Conservation (phyloP, 768 basidiomycete species). For the Phylloporus arenicola region DNA sequence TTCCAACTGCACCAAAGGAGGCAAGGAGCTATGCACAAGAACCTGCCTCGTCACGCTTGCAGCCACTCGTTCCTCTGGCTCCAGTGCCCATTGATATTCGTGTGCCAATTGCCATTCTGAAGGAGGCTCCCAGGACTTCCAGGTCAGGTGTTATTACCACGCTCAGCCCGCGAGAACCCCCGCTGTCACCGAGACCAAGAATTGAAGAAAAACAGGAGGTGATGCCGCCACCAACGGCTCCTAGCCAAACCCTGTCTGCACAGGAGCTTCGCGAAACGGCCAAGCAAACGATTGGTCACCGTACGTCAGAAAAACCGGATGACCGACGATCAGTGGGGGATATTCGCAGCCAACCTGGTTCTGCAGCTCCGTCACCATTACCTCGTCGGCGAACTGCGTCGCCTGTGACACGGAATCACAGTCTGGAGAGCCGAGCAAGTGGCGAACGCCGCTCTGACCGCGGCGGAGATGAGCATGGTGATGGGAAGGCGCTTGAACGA, state of each 20-base stretch:
- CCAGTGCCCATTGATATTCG: conserved; percentile 15
- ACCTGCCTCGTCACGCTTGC: conserved; percentile 13
- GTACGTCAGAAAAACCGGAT: conserved; percentile 36
- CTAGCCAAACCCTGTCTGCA: conserved; percentile 73
- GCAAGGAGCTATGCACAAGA: conserved; percentile 23
- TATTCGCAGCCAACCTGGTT: conserved; percentile 45
- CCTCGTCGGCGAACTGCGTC: conserved; percentile 60
- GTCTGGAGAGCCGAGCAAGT: conserved; percentile 68
- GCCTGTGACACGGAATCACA: conserved; percentile 62
- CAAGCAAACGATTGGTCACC: conserved; percentile 52
- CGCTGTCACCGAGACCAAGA: conserved; percentile 37
- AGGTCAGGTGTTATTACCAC: conserved; percentile 11
- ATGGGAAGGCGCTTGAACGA: conserved; percentile 52
- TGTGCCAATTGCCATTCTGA: conserved; percentile 10
- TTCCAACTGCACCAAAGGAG: conserved; percentile 20
- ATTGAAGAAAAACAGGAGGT: conserved; percentile 37
- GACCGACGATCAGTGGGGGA: conserved; percentile 35
- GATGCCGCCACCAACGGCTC: conserved; percentile 78
- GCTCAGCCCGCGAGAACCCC: conserved; percentile 28
- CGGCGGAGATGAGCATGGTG: conserved; percentile 40
- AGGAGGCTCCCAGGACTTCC: conserved; percentile 17
- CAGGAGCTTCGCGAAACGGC: conserved; percentile 80
- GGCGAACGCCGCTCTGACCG: conserved; percentile 59
- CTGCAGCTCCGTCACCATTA: conserved; percentile 47
- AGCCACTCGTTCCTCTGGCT: conserved; percentile 12